phyloP scores from a whole-genome alignment of 2,329 filamentous ascomycete species.

The Fusarium musae region DNA sequence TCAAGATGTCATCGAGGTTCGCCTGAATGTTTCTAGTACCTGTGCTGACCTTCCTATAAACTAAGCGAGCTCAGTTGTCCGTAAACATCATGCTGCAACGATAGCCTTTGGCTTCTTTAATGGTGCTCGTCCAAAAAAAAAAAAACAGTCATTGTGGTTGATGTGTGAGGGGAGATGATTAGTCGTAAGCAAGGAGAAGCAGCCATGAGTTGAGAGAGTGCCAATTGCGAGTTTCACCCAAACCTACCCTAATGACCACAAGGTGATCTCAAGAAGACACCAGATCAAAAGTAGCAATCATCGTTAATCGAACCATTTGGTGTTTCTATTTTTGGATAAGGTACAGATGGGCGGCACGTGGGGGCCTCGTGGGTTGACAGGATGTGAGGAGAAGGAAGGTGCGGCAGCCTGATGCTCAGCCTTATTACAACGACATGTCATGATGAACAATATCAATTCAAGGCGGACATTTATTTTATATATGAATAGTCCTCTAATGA shows the following conservation, averaged over 20 bases:
- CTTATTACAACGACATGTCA: not conserved
- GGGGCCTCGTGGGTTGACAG: not conserved
- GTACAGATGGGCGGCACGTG: not conserved
- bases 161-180: not conserved
- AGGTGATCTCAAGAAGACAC: not conserved
- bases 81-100: no score
- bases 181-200: not conserved
- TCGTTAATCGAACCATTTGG: not conserved
- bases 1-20: no score
- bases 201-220: not conserved
- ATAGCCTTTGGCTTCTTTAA: rapidly evolving
- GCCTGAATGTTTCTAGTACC: no score
- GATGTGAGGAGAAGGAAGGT: not conserved
- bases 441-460: not conserved
- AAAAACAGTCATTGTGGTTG: rapidly evolving
- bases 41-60: no score
- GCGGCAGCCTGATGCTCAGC: not conserved
- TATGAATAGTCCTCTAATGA: no score
- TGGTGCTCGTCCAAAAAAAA: rapidly evolving
- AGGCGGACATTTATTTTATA: not conserved
- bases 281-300: not conserved
- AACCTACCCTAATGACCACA: not conserved
- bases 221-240: no score
- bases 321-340: slow-evolving; percentile 1
- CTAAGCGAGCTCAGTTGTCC: not conserved